Evolutionary conservation across 1,284 basidiomycete genomes (phyloP).

Genomic region (Heterobasidion occidentale): DNA sequence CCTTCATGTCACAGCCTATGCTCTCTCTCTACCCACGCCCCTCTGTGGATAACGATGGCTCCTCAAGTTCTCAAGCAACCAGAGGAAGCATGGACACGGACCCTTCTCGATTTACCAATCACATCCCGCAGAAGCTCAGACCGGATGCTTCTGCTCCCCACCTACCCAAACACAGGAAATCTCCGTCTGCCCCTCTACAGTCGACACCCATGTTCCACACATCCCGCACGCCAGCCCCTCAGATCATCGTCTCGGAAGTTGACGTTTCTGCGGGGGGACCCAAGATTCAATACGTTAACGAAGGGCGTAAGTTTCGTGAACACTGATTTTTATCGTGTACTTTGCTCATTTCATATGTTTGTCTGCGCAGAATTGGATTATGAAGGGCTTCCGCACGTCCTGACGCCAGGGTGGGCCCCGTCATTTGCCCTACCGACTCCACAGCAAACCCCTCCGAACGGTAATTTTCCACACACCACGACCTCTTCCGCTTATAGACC

Average conservation of each 20-base stretch:
- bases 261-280: background rate
- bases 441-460: no score
- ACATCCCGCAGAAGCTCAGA: background rate
- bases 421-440: no score
- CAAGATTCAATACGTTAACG: background rate
- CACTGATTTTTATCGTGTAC: no score
- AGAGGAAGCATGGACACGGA: background rate
- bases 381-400: no score
- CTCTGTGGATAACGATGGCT: background rate
- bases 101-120: background rate
- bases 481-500: no score
- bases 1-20: constrained; percentile 3
- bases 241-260: background rate
- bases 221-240: background rate
- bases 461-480: no score
- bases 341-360: no score
- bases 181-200: background rate
- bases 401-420: no score
- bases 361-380: no score
- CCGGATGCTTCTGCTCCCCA: background rate
- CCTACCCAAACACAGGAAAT: background rate
- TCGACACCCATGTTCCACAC: background rate
- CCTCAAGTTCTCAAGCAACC: background rate
- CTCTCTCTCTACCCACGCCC: background rate
- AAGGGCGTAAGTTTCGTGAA: background rate